Base-by-base conservation (phyloP, 2,329 filamentous ascomycete species). In the Cercospora zeae-maydis region DNA sequence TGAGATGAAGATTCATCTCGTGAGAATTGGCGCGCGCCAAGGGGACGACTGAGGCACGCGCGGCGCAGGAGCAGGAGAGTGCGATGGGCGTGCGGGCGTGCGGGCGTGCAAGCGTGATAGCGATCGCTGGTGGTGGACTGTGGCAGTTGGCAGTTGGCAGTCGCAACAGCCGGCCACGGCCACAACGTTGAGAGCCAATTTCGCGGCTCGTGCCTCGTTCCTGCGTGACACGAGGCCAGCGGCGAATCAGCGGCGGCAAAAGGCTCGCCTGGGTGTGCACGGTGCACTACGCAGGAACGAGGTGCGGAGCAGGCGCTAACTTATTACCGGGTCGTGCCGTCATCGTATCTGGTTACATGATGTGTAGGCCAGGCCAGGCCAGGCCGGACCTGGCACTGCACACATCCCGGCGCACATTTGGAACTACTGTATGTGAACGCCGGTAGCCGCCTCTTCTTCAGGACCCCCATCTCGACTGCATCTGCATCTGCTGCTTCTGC, bases 301-400 rank as follows among this genome's bases (percentile, higher is more conserved):
- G 39, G 6, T 27, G 24, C 24, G 37, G 37, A 33, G 36, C 55
- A 58, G 36, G 55, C 34, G 54, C 54, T 27, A n/a, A n/a, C n/a
- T n/a, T n/a, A n/a, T n/a, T 24, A 51, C 47, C 47, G 51, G 42
- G 55, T 57, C 54, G 54, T 57, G 54, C 54, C 36, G 33, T 42
- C 54, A 33, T 30, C 42, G 37, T 47, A 31, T 45, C 19, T 19
- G 39, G 37, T 16, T 42, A 16, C 37, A 42, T 42, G n/a, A n/a
- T n/a, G n/a, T n/a, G n/a, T n/a, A n/a, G n/a, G n/a, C n/a, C n/a
- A n/a, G n/a, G n/a, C n/a, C n/a, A n/a, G n/a, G n/a, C n/a, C n/a
- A n/a, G n/a, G n/a, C n/a, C n/a, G n/a, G n/a, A n/a, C n/a, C n/a
- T n/a, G n/a, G n/a, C n/a, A n/a, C 24, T 6, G 24, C 24, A 6